These are phyloP conservation scores for Biscogniauxia mediterranea DNA, from an alignment of 2,329 filamentous ascomycete species.

Conservation along the genomic window DNA sequence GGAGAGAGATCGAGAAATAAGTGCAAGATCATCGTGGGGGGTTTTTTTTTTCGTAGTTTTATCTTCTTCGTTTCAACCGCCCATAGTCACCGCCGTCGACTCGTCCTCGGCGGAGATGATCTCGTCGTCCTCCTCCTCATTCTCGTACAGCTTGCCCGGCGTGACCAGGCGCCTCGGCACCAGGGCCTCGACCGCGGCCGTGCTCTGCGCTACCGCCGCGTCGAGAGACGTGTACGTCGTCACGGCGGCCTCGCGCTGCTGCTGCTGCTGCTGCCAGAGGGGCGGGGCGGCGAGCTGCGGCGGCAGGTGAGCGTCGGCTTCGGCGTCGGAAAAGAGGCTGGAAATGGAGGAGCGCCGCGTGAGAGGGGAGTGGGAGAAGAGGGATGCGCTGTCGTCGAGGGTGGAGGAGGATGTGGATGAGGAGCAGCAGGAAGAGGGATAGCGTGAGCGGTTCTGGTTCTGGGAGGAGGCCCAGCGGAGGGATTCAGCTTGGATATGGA, in stretches of 20 bases:
- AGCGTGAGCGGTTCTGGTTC: slow-evolving; percentile 14
- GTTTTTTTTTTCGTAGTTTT: background rate
- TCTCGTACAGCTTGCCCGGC: slow-evolving; percentile 34
- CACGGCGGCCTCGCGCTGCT: slow-evolving; percentile 25
- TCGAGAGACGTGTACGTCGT: slow-evolving; percentile 33
- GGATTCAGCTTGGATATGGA: slow-evolving; percentile 25
- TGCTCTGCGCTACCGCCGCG: slow-evolving; percentile 30
- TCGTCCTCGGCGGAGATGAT: slow-evolving; percentile 27
- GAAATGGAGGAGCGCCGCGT: slow-evolving; percentile 28
- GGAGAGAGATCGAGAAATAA: too few relatives aligned
- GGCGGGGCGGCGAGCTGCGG: slow-evolving; percentile 17
- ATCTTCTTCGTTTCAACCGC: background rate
- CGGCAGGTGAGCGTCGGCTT: slow-evolving; percentile 15
- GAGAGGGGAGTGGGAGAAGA: slow-evolving; percentile 23
- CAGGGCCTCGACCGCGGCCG: slow-evolving; percentile 18
- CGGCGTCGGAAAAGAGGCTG: slow-evolving; percentile 23
- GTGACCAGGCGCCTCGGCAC: slow-evolving; percentile 26
- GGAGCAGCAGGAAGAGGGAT: slow-evolving; percentile 15
- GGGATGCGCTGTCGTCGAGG: slow-evolving; percentile 4
- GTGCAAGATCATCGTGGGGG: too few relatives aligned
- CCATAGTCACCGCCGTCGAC: background rate
- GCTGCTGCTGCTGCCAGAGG: slow-evolving; percentile 20
- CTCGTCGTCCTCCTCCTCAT: slow-evolving; percentile 36
- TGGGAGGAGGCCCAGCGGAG: slow-evolving; percentile 23
- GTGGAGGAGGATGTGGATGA: slow-evolving; percentile 9